Base-by-base conservation (phyloP, 306 rosid genomes). In the Cicer arietinum region DNA sequence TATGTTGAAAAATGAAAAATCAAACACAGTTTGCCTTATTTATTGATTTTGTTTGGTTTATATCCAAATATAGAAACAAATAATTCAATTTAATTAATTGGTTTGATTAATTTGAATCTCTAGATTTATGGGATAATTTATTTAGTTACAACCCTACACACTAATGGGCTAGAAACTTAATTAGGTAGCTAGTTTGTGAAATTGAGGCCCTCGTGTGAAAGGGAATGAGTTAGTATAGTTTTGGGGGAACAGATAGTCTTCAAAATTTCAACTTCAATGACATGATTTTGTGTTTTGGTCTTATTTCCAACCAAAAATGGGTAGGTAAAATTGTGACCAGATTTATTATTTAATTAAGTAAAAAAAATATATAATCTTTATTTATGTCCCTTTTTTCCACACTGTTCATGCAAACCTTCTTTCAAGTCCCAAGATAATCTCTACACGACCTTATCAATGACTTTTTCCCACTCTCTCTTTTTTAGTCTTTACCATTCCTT, bases 371-470 rank as follows among this genome's bases (percentile, higher is more conserved):
- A 7, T 7, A 51, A 6, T 10, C 12, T 45, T 3, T 45, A 45
- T 53, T 2, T 17, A 7, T 17, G 60, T 53, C 35, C 45, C 53
- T 69, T 76, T 67, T 16, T 62, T 42, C 46, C 37, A 40, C 11
- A 66, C 72, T 17, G 25, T 80, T 61, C 7, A 20, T 79, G 42
- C 47, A 59, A 30, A 42, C 58, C 77, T 35, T 84, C 89, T 80
- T 86, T 86, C 96, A 81, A 88, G 85, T 92, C 89, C 94, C 91
- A 81, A 90, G 87, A 79, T 71, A 43, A 66, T 46, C 64, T 67
- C 74, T 65, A 68, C 43, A 47, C 63, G 1, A 79, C 69, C 58
- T 13, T 17, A 12, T 60, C 66, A 60, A 42, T 73, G 79, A 65
- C 89, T 83, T 79, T 82, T 71, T 71, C 57, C 78, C 61, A 57